Evolutionary conservation across 768 basidiomycete genomes (phyloP).

Genomic region (Trametes maxima): DNA sequence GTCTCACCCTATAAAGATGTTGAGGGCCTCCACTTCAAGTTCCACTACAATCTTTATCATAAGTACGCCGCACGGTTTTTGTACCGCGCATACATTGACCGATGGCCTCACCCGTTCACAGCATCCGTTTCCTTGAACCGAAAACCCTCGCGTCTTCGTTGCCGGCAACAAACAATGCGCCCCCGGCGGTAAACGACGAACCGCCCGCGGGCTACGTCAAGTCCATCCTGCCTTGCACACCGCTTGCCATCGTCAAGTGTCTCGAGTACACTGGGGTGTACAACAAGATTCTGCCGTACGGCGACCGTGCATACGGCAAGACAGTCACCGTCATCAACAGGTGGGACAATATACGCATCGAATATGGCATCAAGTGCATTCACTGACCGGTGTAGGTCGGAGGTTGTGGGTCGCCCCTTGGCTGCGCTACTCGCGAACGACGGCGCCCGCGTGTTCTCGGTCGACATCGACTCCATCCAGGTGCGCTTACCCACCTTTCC

Average conservation of each 20-base stretch:
- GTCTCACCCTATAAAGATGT: conserved; percentile 98
- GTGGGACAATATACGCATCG: conserved; percentile 41
- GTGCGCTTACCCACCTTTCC: conserved; percentile 35
- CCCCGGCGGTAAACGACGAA: conserved; percentile 49
- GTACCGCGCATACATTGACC: not conserved
- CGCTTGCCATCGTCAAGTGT: conserved; percentile 94
- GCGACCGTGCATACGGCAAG: conserved; percentile 92
- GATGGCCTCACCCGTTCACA: conserved; percentile 33
- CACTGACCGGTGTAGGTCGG: conserved; percentile 61
- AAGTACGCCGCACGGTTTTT: conserved; percentile 56
- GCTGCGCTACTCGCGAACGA: conserved; percentile 96
- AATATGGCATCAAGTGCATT: not conserved
- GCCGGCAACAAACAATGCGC: conserved; percentile 32
- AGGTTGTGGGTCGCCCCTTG: conserved; percentile 96
- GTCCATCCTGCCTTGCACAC: conserved; percentile 96
- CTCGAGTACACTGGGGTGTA: conserved; percentile 92
- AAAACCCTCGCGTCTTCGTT: conserved; percentile 59
- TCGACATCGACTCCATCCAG: conserved; percentile 94
- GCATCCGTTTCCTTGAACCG: conserved; percentile 91
- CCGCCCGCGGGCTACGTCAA: conserved; percentile 89
- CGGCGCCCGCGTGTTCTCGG: conserved; percentile 92
- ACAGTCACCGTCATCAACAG: conserved; percentile 95
- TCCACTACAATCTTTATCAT: conserved; percentile 93
- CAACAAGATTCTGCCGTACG: conserved; percentile 89
- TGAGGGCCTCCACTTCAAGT: conserved; percentile 95